Conservation (phyloP, 2,329 filamentous ascomycete species). For the Aureobasidium sp. region DNA sequence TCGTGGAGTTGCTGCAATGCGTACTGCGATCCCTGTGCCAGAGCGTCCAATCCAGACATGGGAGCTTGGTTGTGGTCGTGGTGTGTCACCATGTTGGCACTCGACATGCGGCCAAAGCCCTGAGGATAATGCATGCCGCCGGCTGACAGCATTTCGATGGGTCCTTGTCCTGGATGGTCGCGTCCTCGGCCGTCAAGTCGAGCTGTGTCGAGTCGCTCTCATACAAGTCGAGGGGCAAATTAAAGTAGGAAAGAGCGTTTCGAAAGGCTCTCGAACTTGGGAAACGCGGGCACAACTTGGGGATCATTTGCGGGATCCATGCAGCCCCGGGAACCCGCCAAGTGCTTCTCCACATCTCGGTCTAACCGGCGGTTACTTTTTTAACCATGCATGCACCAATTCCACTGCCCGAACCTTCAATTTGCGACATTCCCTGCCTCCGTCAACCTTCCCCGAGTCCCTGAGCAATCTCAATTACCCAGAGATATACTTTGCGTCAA, state of each 20-base stretch:
- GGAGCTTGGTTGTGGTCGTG: constrained; percentile 14
- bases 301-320: not conserved
- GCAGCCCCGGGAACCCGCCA: not conserved
- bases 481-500: not conserved
- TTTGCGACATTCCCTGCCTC: not conserved
- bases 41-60: constrained; percentile 46
- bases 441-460: not conserved
- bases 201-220: not conserved
- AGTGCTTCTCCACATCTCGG: constrained; percentile 3
- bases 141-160: constrained; percentile 21
- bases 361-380: not conserved
- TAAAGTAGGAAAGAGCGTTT: not conserved
- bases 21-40: constrained; percentile 64
- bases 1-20: constrained; percentile 62
- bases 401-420: not conserved
- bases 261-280: not conserved
- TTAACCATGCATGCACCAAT: not conserved
- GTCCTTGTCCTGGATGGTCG: not conserved
- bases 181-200: not conserved
- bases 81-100: constrained; percentile 19
- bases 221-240: constrained; percentile 2
- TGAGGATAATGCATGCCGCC: constrained; percentile 19
- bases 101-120: constrained; percentile 17
- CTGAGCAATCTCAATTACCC: not conserved
- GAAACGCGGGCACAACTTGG: not conserved